phyloP scores from a whole-genome alignment of 306 rosid genomes.

The Fagus crenata region DNA sequence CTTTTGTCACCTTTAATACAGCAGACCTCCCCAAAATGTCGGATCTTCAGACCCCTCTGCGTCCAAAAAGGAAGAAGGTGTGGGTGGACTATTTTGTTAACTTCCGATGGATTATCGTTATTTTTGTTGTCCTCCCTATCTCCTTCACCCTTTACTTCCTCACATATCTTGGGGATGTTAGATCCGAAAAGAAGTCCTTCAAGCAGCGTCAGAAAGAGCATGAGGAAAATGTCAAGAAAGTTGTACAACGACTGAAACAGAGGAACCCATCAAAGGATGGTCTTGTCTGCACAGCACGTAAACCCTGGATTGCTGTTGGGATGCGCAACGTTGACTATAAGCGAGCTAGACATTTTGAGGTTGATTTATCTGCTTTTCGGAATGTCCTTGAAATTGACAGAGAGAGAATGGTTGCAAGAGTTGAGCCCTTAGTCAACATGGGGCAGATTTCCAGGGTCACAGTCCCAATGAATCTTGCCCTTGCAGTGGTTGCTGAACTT shows the following conservation, averaged over 20 bases:
- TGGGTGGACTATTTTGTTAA: conserved; percentile 82
- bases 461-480: conserved; percentile 83
- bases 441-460: conserved; percentile 88
- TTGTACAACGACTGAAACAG: conserved; percentile 81
- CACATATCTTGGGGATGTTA: conserved; percentile 81
- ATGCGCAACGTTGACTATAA: conserved; percentile 97
- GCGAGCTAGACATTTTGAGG: conserved; percentile 96
- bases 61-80: conserved; percentile 86
- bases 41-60: conserved; percentile 80
- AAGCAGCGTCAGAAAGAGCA: conserved; percentile 86
- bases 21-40: conserved; percentile 52
- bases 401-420: conserved; percentile 79
- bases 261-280: conserved; percentile 85
- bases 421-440: conserved; percentile 97
- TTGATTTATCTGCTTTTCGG: conserved; percentile 81
- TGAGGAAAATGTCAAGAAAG: conserved; percentile 81
- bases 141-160: conserved; percentile 83
- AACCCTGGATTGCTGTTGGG: conserved; percentile 97
- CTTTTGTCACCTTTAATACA: conserved; percentile 4
- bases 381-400: conserved; percentile 71
- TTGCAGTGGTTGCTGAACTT: conserved; percentile 94
- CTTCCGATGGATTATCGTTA: conserved; percentile 86
- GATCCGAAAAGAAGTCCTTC: conserved; percentile 87
- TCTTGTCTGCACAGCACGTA: conserved; percentile 95
- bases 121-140: conserved; percentile 90